phyloP scores from a whole-genome alignment of 257 asterid genomes.

The Apocynum venetum region DNA sequence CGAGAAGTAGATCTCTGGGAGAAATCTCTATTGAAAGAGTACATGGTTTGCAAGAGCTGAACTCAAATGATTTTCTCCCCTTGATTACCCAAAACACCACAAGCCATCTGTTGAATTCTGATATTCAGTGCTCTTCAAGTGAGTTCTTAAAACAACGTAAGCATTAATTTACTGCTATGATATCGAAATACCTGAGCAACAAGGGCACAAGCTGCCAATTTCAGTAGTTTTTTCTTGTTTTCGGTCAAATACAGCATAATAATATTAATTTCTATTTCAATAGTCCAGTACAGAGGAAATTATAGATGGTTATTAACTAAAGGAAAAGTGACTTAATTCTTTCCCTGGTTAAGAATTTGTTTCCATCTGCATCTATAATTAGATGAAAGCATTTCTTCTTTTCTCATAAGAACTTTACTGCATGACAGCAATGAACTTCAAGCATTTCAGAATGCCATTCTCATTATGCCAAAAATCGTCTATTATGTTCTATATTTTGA shows the following conservation, averaged over 20 bases:
- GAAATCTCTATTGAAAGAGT: slow-evolving; percentile 6
- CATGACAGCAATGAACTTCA: not conserved
- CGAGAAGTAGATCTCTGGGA: not conserved
- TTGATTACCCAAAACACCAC: slow-evolving; percentile 10
- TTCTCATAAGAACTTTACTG: no score
- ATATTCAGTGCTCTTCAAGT: slow-evolving; percentile 23
- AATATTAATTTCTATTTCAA: not conserved
- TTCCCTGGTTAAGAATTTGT: not conserved
- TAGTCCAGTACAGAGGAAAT: not conserved
- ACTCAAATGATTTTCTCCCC: slow-evolving; percentile 9
- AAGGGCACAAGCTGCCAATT: not conserved
- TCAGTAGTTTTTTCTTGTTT: not conserved
- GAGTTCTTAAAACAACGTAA: not conserved
- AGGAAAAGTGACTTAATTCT: not conserved
- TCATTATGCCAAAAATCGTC: not conserved
- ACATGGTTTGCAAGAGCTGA: slow-evolving; percentile 1
- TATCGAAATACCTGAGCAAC: not conserved
- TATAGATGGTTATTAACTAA: not conserved
- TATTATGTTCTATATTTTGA: not conserved
- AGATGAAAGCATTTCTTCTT: no score
- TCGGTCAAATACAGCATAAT: not conserved
- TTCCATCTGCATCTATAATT: not conserved
- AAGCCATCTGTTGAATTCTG: slow-evolving; percentile 8
- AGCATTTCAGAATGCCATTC: not conserved
- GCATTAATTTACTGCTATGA: not conserved